Evolutionary conservation across 2,329 filamentous ascomycete species (phyloP).

Genomic region (Hirsutella minnesotensis): DNA sequence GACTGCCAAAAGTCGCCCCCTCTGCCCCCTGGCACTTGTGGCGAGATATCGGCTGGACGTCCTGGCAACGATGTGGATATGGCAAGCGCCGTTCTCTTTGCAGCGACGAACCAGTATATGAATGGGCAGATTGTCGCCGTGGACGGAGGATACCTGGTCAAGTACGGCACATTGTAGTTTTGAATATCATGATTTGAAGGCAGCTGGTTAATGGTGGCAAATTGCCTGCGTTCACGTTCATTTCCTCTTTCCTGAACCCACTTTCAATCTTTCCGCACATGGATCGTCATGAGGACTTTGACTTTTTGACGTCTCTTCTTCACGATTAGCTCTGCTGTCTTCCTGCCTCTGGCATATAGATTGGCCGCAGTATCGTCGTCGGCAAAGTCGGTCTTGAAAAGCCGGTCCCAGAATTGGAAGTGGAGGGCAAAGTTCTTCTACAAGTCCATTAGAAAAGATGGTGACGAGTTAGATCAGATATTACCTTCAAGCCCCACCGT

Average conservation of each 20-base stretch:
- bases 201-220: too few species aligned
- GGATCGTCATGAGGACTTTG: not conserved
- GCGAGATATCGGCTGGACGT: constrained; percentile 49
- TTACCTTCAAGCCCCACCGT: not conserved
- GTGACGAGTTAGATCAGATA: too few species aligned
- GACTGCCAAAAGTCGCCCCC: constrained; percentile 33
- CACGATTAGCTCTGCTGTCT: not conserved
- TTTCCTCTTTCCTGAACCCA: too few species aligned
- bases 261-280: too few species aligned
- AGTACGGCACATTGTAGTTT: constrained; percentile 1
- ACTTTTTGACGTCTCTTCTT: not conserved
- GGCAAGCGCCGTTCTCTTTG: constrained; percentile 52
- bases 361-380: not conserved
- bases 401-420: constrained; percentile 1
- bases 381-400: not conserved
- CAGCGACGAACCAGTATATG: constrained; percentile 31
- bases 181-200: not conserved
- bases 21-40: constrained; percentile 8
- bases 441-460: not conserved
- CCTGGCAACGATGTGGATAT: constrained; percentile 63
- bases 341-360: not conserved
- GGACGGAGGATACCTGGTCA: constrained; percentile 26
- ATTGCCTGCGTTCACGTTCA: too few species aligned
- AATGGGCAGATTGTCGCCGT: constrained; percentile 31
- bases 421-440: constrained; percentile 1